Evolutionary conservation across 495 filamentous ascomycete genomes (phyloP).

Genomic region (Podospora fimiseda): DNA sequence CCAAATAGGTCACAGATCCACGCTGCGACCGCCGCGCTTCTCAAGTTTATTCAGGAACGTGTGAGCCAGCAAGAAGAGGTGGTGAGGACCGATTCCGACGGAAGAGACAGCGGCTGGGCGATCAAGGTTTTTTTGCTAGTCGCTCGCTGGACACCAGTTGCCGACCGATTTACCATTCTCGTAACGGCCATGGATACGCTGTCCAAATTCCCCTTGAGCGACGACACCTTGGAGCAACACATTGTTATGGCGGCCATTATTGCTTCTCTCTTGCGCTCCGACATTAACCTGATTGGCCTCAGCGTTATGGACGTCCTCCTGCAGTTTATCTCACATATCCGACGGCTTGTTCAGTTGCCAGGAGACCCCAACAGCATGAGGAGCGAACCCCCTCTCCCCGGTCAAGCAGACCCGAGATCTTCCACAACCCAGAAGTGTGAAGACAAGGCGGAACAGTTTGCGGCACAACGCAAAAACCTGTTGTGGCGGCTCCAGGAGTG

Average conservation of each 20-base stretch:
- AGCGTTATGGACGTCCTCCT: constrained; percentile 88
- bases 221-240: constrained; percentile 62
- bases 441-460: constrained; percentile 20
- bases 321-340: constrained; percentile 72
- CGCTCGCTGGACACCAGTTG: constrained; percentile 80
- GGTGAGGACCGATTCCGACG: constrained; percentile 26
- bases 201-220: constrained; percentile 53
- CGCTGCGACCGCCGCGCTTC: constrained; percentile 58
- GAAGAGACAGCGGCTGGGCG: constrained; percentile 59
- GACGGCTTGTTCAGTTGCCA: constrained; percentile 61
- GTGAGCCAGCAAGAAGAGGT: constrained; percentile 44
- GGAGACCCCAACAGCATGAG: constrained; percentile 40
- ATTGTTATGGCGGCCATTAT: constrained; percentile 67
- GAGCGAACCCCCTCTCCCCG: constrained; percentile 21
- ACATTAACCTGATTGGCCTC: constrained; percentile 86
- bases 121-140: constrained; percentile 70
- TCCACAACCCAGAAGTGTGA: constrained; percentile 19
- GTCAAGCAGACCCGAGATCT: constrained; percentile 22
- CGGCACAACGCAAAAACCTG: constrained; percentile 44
- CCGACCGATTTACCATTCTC: constrained; percentile 82
- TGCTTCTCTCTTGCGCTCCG: constrained; percentile 72
- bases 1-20: constrained; percentile 73
- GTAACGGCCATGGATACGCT: constrained; percentile 72
- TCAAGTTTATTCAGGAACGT: constrained; percentile 63
- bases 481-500: constrained; percentile 63